phyloP scores from a whole-genome alignment of 805 yeast genomes.

The Maudiozyma turicensis region DNA sequence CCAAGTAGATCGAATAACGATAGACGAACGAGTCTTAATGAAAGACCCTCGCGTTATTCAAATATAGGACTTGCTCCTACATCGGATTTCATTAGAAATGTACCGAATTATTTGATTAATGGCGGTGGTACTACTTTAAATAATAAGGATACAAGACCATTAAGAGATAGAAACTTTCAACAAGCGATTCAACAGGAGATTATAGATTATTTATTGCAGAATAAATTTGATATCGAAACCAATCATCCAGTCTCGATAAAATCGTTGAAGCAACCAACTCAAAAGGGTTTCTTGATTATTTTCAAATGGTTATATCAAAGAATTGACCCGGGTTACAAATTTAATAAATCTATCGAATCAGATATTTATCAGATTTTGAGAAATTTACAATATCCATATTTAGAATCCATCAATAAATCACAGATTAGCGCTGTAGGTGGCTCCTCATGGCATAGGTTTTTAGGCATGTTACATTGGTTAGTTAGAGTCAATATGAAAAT shows the following conservation, averaged over 20 bases:
- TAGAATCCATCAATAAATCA: slow-evolving; percentile 71
- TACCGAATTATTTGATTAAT: slow-evolving; percentile 1
- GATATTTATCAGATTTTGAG: slow-evolving; percentile 65
- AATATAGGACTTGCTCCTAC: background rate
- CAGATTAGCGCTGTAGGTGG: slow-evolving; percentile 91
- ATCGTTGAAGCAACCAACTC: slow-evolving; percentile 70
- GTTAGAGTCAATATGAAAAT: slow-evolving; percentile 43
- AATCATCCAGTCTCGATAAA: slow-evolving; percentile 57
- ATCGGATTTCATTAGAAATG: background rate
- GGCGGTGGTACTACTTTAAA: background rate
- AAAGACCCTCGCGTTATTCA: background rate
- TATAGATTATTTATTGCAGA: slow-evolving; percentile 48
- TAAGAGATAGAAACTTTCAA: slow-evolving; percentile 65
- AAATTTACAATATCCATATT: slow-evolving; percentile 64
- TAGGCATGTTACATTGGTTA: slow-evolving; percentile 80
- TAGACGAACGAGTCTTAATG: background rate
- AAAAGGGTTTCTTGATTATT: slow-evolving; percentile 68
- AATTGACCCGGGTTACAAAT: slow-evolving; percentile 70
- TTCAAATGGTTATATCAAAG: slow-evolving; percentile 72
- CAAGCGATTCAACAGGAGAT: slow-evolving; percentile 55
- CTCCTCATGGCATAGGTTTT: slow-evolving; percentile 71
- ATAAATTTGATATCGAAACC: slow-evolving; percentile 67
- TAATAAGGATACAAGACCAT: slow-evolving; percentile 60
- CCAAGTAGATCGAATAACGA: background rate
- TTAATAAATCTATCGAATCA: slow-evolving; percentile 57